Base-by-base conservation (phyloP, 164 flowering plant species). In the Umbellularia californica region DNA sequence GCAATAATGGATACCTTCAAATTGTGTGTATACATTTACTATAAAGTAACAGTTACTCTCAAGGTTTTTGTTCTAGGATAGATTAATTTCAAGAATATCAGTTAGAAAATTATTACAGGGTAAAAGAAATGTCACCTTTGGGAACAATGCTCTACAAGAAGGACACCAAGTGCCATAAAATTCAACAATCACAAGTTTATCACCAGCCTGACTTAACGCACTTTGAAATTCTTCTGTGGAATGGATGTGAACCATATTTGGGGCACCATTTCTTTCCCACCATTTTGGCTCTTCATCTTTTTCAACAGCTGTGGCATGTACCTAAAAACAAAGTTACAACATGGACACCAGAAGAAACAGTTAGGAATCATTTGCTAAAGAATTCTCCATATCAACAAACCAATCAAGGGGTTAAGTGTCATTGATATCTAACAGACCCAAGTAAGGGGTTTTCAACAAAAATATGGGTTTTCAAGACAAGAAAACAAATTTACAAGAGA, bases 131-230 rank as follows among this genome's bases (percentile, higher is more conserved):
- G 60, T 77, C 80, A 95, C 99, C 99, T 89, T 93, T 5, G 99
- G 99, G 76, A 91, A 95, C 72, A 95, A 83, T 74, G 97, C 97
- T 72, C 92, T 81, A 77, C 99, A 95, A 76, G 99, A 95, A 58
- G 90, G 97, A 80, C 97, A 93, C 99, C 99, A 95, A 41, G 97
- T 93, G 69, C 97, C 99, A 83, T 93, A 95, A 81, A 95, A 95
- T 77, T 95, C 99, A 77, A 90, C 97, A 78, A 95, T 87, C n/a
- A 95, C 99, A 78, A 95, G 83, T 80, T 79, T 90, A 41, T 93
- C 97, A 72, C 93, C 97, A 76, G 97, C 97, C 71, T 88, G 81
- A 82, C 91, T 85, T 73, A 95, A 85, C 30, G 97, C 95, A 83
- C 74, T 74, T 76, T 93, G 80, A 83, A 93, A 92, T 25, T 95